These are phyloP conservation scores for Cladosporium sp. DNA, from an alignment of 2,329 filamentous ascomycete species.

Conservation along the genomic window DNA sequence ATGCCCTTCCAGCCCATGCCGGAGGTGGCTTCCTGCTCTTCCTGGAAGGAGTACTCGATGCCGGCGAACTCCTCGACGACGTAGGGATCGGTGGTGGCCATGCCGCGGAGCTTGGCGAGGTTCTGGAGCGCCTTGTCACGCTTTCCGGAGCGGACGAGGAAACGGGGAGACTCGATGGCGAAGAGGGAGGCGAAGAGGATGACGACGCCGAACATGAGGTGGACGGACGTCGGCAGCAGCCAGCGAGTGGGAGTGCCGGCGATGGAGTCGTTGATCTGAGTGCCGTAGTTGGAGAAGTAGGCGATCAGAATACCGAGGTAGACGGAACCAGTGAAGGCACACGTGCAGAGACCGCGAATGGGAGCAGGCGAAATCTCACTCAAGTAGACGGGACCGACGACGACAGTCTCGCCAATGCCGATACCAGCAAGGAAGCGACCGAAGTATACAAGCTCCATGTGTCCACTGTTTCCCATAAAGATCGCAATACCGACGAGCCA, in stretches of 20 bases:
- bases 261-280: slow-evolving; percentile 33
- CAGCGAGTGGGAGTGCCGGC: slow-evolving; percentile 35
- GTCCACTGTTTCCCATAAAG: slow-evolving; percentile 36
- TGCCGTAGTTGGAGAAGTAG: slow-evolving; percentile 63
- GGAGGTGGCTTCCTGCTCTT: slow-evolving; percentile 66
- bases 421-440: slow-evolving; percentile 58
- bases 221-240: slow-evolving; percentile 67
- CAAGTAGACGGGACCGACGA: slow-evolving; percentile 50
- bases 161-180: slow-evolving; percentile 61
- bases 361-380: slow-evolving; percentile 57
- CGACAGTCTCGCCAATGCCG: slow-evolving; percentile 46
- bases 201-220: slow-evolving; percentile 70
- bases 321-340: slow-evolving; percentile 64
- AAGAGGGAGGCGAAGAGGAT: slow-evolving; percentile 64
- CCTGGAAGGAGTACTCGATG: slow-evolving; percentile 61
- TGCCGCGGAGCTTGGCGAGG: slow-evolving; percentile 50
- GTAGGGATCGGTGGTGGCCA: slow-evolving; percentile 58
- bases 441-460: slow-evolving; percentile 51
- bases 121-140: slow-evolving; percentile 51
- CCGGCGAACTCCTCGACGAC: slow-evolving; percentile 51
- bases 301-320: slow-evolving; percentile 62
- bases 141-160: slow-evolving; percentile 60
- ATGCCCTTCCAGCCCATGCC: slow-evolving; percentile 59
- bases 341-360: slow-evolving; percentile 66
- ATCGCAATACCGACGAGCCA: slow-evolving; percentile 41